These are phyloP conservation scores for Astrephomene gubernaculifera DNA, from an alignment of 139 green algal species.

Conservation along the genomic window DNA sequence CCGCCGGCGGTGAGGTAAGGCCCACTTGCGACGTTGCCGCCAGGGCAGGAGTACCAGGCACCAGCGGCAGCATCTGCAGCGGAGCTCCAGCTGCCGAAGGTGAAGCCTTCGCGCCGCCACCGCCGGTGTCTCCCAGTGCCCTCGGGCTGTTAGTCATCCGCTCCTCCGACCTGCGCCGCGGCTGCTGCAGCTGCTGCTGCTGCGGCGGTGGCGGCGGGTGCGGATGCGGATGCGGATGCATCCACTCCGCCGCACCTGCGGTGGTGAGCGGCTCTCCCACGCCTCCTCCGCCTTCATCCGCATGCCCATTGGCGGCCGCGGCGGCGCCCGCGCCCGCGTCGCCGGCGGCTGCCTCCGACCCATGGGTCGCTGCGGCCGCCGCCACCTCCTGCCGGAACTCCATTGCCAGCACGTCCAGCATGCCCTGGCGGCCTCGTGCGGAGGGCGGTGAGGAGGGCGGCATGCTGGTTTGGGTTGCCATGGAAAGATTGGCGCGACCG, in stretches of 20 bases:
- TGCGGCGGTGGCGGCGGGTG: background rate
- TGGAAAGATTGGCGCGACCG: conserved; percentile 11
- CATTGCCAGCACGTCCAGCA: background rate
- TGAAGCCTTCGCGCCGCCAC: background rate
- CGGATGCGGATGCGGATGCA: background rate
- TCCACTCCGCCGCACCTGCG: background rate
- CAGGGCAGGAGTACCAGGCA: background rate
- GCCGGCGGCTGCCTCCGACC: background rate
- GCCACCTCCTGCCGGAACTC: background rate
- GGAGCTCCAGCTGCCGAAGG: too few species aligned
- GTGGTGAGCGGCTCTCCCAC: background rate
- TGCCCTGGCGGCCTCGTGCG: background rate
- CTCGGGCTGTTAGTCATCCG: background rate
- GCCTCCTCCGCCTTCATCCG: background rate
- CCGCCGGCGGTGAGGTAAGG: background rate
- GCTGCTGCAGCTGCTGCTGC: too few species aligned
- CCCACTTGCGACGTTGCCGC: background rate
- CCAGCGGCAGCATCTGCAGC: background rate
- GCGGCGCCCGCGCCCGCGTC: background rate
- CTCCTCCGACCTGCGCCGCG: background rate
- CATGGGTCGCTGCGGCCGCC: background rate
- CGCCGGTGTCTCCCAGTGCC: background rate
- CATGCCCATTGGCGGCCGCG: background rate
- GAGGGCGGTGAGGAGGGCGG: background rate
- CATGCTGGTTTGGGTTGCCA: conserved; percentile 37